Percentiles rank a stretch among this genome's conserved stretches.
Conservation (phyloP, 75 land plant genomes). For the Pinus taeda region DNA sequence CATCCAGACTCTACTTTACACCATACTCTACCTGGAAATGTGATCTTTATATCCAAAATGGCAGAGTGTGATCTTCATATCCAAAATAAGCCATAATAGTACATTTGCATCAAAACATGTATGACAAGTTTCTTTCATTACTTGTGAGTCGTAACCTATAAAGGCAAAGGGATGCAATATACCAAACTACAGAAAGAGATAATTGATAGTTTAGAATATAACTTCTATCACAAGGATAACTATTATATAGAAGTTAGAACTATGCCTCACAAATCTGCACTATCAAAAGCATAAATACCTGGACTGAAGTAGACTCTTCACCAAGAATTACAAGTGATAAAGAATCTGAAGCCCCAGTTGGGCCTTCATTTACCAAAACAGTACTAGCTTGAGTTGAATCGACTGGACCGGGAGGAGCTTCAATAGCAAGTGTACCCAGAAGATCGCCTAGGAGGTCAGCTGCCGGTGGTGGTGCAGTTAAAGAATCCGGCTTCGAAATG, state of each 20-base stretch:
- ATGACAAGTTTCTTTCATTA: too few relatives aligned
- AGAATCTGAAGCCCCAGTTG: slow-evolving; percentile 38
- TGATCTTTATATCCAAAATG: too few relatives aligned
- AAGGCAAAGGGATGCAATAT: too few relatives aligned
- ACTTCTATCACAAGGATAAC: neutral
- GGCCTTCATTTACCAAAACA: slow-evolving; percentile 31
- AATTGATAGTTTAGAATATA: too few relatives aligned
- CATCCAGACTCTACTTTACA: too few relatives aligned
- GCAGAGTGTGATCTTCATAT: too few relatives aligned
- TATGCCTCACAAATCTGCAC: neutral
- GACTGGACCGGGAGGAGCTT: slow-evolving; percentile 72
- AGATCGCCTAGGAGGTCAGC: slow-evolving; percentile 94
- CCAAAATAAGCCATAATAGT: too few relatives aligned
- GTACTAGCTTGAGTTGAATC: slow-evolving; percentile 21
- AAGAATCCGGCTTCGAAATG: slow-evolving; percentile 27
- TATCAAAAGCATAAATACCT: slow-evolving; percentile 46
- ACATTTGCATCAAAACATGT: too few relatives aligned
- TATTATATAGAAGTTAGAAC: neutral
- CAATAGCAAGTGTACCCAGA: slow-evolving; percentile 82
- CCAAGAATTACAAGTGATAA: slow-evolving; percentile 76
- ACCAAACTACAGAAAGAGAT: too few relatives aligned
- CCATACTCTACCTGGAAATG: too few relatives aligned
- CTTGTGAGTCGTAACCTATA: too few relatives aligned
- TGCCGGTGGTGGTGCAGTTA: slow-evolving; percentile 32
- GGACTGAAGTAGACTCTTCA: slow-evolving; percentile 57